Base-by-base conservation (phyloP, 768 basidiomycete genomes). In the Sarcodon sp. region DNA sequence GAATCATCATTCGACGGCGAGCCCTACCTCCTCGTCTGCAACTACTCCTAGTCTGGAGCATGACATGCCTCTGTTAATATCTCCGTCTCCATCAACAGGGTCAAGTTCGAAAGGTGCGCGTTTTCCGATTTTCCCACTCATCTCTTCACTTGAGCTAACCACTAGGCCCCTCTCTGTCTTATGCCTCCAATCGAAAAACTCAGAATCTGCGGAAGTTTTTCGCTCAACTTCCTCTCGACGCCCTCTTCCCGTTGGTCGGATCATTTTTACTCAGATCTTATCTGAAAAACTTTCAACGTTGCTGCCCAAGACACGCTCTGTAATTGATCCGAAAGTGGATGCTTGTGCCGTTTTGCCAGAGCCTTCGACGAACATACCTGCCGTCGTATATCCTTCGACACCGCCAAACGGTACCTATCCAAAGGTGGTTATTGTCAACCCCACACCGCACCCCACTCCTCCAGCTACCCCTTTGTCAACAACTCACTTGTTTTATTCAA, bases 361-460 rank as follows among this genome's bases (percentile, higher is more conserved):
- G 59, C 57, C 49, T 55, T 59, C 32, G 39, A 8, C 39, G 16
- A 41, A 15, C 2, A 13, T 41, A 16, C 49, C 51, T 11, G 54
- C 56, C 8, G 50, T 55, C 48, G 33, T 56, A 47, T 53, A 54
- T 38, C 44, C 57, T 38, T 55, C 56, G 6, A 51, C 57, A 10
- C 57, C 58, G 46, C 59, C 31, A 61, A 61, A 35, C 27, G 54
- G 50, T 51, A 63, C 47, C 56, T 67, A 74, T 33, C 80, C 80
- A 11, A 69, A 71, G 27, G 70, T 88, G 6, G 72, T 86, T 12
- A 71, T 88, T 16, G 77, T 87, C 7, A 79, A 82, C 54, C 83
- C 85, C 13, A 87, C 85, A 0, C 85, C 84, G 3, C 81, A 80
- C 53, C 83, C 80, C 1, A 88, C 87, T 1, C 85, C 87, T 6